A percentile compares a stretch with the other conserved stretches of the same genome.
Evolutionary conservation across 208 protist species (phyloP).

Genomic region (Trypanosoma platydactyli): DNA sequence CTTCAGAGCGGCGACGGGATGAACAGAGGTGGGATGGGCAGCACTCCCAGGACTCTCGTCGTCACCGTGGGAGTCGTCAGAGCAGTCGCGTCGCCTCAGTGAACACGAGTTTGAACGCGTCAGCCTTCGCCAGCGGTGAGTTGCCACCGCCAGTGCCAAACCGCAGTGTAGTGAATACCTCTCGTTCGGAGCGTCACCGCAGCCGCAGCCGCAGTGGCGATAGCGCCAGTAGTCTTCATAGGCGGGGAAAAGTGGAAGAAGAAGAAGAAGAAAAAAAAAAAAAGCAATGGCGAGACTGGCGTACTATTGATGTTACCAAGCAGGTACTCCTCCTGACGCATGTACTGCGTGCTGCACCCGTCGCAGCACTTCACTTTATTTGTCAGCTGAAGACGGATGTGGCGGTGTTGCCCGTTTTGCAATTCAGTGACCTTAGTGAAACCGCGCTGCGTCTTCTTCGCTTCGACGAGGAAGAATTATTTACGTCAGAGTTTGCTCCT

Average conservation of each 20-base stretch:
- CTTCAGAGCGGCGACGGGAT: background rate
- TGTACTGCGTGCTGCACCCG: slow-evolving; percentile 66
- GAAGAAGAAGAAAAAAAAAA: slow-evolving; percentile 1
- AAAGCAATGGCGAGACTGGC: slow-evolving; percentile 9
- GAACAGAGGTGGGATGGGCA: background rate
- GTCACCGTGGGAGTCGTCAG: slow-evolving; percentile 13
- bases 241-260: slow-evolving; percentile 4
- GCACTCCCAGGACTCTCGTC: background rate
- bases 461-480: slow-evolving; percentile 14
- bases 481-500: slow-evolving; percentile 15
- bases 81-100: slow-evolving; percentile 1
- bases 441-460: slow-evolving; percentile 6
- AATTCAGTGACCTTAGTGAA: slow-evolving; percentile 19
- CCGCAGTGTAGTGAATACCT: background rate
- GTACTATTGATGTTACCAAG: slow-evolving; percentile 38
- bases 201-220: slow-evolving; percentile 20
- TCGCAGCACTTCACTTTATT: slow-evolving; percentile 55
- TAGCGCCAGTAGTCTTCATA: background rate
- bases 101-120: slow-evolving; percentile 25
- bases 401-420: slow-evolving; percentile 57
- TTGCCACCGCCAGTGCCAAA: slow-evolving; percentile 17
- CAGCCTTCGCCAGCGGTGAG: slow-evolving; percentile 6
- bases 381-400: slow-evolving; percentile 66
- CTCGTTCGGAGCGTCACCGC: slow-evolving; percentile 7
- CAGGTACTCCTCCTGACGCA: slow-evolving; percentile 45